phyloP scores from a whole-genome alignment of 2,329 filamentous ascomycete species.

The Xylariaceae sp. region DNA sequence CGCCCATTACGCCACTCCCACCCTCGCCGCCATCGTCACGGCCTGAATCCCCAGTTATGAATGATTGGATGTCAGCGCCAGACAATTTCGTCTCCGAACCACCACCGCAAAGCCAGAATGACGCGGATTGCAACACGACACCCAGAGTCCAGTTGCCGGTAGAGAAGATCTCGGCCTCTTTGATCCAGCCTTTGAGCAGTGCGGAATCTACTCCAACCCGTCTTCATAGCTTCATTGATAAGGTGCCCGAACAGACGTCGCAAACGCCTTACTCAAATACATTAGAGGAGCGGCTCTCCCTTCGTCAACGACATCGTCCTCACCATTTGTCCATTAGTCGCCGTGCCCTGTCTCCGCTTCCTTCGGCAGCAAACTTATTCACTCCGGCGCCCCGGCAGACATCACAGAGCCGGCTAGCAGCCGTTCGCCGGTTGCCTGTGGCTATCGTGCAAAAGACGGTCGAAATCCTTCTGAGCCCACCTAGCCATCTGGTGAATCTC shows the following conservation, averaged over 20 bases:
- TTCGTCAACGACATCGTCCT: slow-evolving; percentile 54
- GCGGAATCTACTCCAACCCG: slow-evolving; percentile 20
- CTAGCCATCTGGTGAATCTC: slow-evolving; percentile 69
- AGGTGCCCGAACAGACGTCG: background rate
- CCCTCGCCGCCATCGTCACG: slow-evolving; percentile 43
- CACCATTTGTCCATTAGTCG: slow-evolving; percentile 47
- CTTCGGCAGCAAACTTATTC: slow-evolving; percentile 63
- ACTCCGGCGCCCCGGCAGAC: slow-evolving; percentile 41
- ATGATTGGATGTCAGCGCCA: slow-evolving; percentile 37
- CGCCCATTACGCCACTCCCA: slow-evolving; percentile 40
- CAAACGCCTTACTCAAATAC: slow-evolving; percentile 22
- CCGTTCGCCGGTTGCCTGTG: slow-evolving; percentile 51
- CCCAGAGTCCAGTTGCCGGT: slow-evolving; percentile 24
- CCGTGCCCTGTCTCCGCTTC: slow-evolving; percentile 62
- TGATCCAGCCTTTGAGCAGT: slow-evolving; percentile 26
- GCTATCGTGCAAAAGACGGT: slow-evolving; percentile 73
- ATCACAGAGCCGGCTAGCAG: slow-evolving; percentile 38
- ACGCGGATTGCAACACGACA: slow-evolving; percentile 33
- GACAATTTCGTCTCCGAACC: slow-evolving; percentile 37
- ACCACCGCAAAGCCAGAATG: slow-evolving; percentile 27
- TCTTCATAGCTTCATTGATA: background rate
- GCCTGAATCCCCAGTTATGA: slow-evolving; percentile 31
- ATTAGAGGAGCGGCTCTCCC: slow-evolving; percentile 35
- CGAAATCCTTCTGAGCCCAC: slow-evolving; percentile 74
- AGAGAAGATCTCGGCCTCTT: slow-evolving; percentile 27